Percentiles rank a stretch among this genome's conserved stretches.
These are phyloP conservation scores for Colletotrichum sp. DNA, from an alignment of 2,329 filamentous ascomycete species.

Conservation along the genomic window DNA sequence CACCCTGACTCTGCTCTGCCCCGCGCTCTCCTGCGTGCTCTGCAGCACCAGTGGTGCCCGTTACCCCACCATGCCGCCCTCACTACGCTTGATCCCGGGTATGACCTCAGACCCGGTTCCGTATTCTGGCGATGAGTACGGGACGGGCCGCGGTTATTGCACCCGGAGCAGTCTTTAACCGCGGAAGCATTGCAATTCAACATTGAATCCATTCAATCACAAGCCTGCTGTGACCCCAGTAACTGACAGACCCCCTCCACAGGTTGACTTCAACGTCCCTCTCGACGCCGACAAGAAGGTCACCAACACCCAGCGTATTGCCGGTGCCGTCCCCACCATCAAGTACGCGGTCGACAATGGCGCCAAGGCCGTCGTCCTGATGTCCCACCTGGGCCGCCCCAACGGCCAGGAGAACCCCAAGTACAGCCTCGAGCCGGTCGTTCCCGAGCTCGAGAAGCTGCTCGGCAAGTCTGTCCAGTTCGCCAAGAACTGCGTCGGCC, in stretches of 20 bases:
- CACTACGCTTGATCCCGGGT: slow-evolving; percentile 7
- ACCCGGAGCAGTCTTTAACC: neutral
- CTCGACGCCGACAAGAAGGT: slow-evolving; percentile 92
- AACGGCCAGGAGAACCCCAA: slow-evolving; percentile 89
- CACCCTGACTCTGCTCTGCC: neutral
- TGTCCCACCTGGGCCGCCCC: slow-evolving; percentile 97
- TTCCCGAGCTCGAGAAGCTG: slow-evolving; percentile 89
- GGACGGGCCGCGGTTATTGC: slow-evolving; percentile 12
- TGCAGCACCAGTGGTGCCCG: neutral
- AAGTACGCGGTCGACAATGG: slow-evolving; percentile 90
- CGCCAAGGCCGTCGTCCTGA: slow-evolving; percentile 91
- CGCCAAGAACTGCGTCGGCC: slow-evolving; percentile 87
- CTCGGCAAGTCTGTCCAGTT: slow-evolving; percentile 86
- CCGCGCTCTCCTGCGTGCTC: neutral
- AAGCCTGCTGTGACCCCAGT: neutral
- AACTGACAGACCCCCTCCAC: slow-evolving; percentile 26
- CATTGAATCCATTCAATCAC: neutral
- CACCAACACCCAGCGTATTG: slow-evolving; percentile 98
- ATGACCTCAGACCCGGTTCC: slow-evolving; percentile 9
- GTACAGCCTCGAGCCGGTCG: slow-evolving; percentile 93
- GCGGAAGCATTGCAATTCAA: neutral
- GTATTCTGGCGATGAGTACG: slow-evolving; percentile 18
- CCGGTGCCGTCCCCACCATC: slow-evolving; percentile 93
- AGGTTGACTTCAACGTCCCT: slow-evolving; percentile 99
- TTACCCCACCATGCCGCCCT: slow-evolving; percentile 14